phyloP scores from a whole-genome alignment of 116 monocot genomes.

The Cymodocea nodosa region DNA sequence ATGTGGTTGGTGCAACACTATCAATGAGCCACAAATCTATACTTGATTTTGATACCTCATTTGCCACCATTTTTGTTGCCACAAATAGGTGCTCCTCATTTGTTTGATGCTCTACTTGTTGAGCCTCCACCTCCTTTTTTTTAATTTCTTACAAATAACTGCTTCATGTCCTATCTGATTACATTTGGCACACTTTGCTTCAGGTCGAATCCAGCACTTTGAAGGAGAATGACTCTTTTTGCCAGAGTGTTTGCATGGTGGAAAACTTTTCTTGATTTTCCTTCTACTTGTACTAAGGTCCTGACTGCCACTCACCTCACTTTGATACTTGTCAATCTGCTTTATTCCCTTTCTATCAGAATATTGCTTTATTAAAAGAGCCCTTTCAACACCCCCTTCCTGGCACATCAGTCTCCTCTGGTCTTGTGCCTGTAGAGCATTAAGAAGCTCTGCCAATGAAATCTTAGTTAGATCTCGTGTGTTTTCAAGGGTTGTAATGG shows the following conservation, averaged over 20 bases:
- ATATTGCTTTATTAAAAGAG: not conserved
- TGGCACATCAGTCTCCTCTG: not conserved
- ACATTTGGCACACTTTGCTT: not conserved
- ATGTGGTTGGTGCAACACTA: too few relatives aligned
- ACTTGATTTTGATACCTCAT: too few relatives aligned
- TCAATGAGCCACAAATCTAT: too few relatives aligned
- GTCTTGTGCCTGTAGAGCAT: not conserved
- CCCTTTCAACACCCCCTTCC: not conserved
- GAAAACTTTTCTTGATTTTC: not conserved
- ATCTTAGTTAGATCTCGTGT: not conserved
- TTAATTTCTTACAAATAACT: not conserved
- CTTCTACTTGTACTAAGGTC: not conserved
- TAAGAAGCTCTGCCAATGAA: not conserved
- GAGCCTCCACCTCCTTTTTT: not conserved
- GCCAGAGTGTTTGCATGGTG: not conserved
- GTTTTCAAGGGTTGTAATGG: not conserved
- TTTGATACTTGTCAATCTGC: not conserved
- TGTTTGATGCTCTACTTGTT: not conserved
- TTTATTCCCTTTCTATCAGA: not conserved
- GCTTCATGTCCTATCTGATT: not conserved
- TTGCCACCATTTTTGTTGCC: too few relatives aligned
- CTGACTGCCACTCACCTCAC: not conserved
- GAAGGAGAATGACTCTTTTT: not conserved
- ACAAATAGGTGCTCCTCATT: too few relatives aligned
- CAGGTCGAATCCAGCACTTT: not conserved